Conservation (phyloP, 805 yeast species). For the Ogataea angusta region DNA sequence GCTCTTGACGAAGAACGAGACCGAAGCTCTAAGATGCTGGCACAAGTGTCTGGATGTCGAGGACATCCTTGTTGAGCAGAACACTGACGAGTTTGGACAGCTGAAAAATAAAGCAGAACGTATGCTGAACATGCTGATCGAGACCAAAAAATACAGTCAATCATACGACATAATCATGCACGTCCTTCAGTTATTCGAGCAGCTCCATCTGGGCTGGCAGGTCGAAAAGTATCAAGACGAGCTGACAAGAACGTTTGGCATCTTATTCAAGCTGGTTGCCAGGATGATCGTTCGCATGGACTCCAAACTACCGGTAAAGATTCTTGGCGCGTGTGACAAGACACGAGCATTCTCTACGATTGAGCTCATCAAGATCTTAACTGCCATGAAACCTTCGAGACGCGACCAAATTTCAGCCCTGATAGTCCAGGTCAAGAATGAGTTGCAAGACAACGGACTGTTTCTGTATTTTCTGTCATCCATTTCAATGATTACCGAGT, state of each 20-base stretch:
- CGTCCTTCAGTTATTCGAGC: slow-evolving; percentile 19
- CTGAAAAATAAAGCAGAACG: slow-evolving; percentile 34
- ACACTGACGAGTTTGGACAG: slow-evolving; percentile 14
- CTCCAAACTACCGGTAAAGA: slow-evolving; percentile 6
- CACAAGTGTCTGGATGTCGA: slow-evolving; percentile 34
- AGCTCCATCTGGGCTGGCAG: neutral
- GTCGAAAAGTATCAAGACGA: slow-evolving; percentile 5
- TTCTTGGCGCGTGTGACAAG: slow-evolving; percentile 17
- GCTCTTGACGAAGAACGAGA: slow-evolving; percentile 11
- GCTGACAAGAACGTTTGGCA: slow-evolving; percentile 9
- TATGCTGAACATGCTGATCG: slow-evolving; percentile 31
- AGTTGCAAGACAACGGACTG: slow-evolving; percentile 27
- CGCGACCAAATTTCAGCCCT: slow-evolving; percentile 24
- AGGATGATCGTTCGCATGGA: slow-evolving; percentile 21
- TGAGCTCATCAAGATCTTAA: slow-evolving; percentile 24
- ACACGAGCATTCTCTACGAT: slow-evolving; percentile 20
- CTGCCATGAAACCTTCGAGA: slow-evolving; percentile 20
- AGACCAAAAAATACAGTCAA: slow-evolving; percentile 14
- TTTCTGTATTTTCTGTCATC: slow-evolving; percentile 31
- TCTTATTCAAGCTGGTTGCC: slow-evolving; percentile 19
- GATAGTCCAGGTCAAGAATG: slow-evolving; percentile 22
- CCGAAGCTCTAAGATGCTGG: slow-evolving; percentile 22
- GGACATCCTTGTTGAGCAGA: slow-evolving; percentile 19
- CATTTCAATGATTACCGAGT: slow-evolving; percentile 23
- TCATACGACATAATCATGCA: slow-evolving; percentile 21